Conservation (phyloP, 352 stramenopile species). For the Pilasporangium apinafurcum region DNA sequence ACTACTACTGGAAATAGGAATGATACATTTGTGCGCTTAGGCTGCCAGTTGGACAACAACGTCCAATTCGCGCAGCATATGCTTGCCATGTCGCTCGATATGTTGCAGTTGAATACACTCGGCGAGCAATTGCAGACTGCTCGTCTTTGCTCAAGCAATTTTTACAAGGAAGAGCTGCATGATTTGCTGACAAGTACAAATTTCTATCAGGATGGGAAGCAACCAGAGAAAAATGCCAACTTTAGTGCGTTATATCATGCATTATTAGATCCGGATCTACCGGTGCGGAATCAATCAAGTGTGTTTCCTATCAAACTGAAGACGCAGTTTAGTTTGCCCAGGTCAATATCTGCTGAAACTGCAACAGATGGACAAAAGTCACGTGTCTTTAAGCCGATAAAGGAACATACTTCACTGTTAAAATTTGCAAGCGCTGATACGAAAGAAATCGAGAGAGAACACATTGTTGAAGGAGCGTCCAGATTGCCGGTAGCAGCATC, state of each 20-base stretch:
- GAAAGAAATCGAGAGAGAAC: not conserved
- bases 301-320: conserved; percentile 23
- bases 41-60: conserved; percentile 74
- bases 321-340: conserved; percentile 12
- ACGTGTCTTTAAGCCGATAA: too few species aligned
- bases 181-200: conserved; percentile 24
- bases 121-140: conserved; percentile 42
- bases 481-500: too few species aligned
- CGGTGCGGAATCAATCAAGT: conserved; percentile 9
- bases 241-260: conserved; percentile 39
- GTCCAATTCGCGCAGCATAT: conserved; percentile 73
- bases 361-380: not conserved
- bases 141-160: conserved; percentile 67
- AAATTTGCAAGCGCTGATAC: conserved; percentile 1
- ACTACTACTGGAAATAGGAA: conserved; percentile 1
- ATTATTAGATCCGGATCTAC: conserved; percentile 32
- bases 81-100: conserved; percentile 51
- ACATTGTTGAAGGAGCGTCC: too few species aligned
- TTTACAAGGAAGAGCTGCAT: conserved; percentile 35
- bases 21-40: conserved; percentile 52
- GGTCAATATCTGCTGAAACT: not conserved
- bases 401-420: too few species aligned
- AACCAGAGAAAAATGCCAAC: conserved; percentile 17
- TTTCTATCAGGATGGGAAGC: conserved; percentile 33
- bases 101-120: conserved; percentile 27